Evolutionary conservation across 2,329 filamentous ascomycete genomes (phyloP), one percentile per base, ranked within the genome.

Genomic region (Dactylonectria macrodidyma): DNA sequence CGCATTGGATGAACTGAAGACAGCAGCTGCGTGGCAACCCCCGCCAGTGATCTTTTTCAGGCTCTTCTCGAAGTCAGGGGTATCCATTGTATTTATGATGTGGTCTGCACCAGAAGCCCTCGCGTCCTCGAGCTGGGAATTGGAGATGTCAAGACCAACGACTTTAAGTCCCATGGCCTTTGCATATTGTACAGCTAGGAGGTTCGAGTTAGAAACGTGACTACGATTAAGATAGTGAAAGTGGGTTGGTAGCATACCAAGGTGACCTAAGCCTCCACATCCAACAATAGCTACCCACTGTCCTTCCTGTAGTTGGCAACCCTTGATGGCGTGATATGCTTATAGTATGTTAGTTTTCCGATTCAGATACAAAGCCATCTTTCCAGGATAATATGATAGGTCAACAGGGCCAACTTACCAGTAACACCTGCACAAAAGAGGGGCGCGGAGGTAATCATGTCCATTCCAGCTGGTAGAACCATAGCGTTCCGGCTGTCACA

Each of bases 401-500:
- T 41, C 11, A 7, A n/a, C 14, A 8, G 1, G 16, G 41, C 8
- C 16, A 5, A 16, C 57, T 34, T 5, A 50, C 58, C 63, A 19
- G 61, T 63, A 24, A 63, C 62, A 5, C 75, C 75, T 24, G 74
- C 75, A 46, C 75, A 77, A 56, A 77, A 77, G 34, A 77, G 59
- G 2, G 74, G 73, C 24, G 75, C 72, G 3, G 73, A 67, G 5
- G 64, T 60, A 8, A 65, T 55, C 38, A 68, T 56, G 12, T 68
- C 60, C 51, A 75, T 63, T 19, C 68, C 65, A 5, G 70, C 60
- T 16, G 75, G 75, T 16, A 77, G 65, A n/a, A 72, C 64, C 62
- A 76, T 73, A 16, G 71, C 68, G 61, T 75, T 75, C 11, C 71
- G 70, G 19, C 67, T 67, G 56, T 76, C 71, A 3, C 68, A 65